These are phyloP conservation scores for Phaseolus lunatus DNA, from an alignment of 306 rosid species.

Conservation along the genomic window DNA sequence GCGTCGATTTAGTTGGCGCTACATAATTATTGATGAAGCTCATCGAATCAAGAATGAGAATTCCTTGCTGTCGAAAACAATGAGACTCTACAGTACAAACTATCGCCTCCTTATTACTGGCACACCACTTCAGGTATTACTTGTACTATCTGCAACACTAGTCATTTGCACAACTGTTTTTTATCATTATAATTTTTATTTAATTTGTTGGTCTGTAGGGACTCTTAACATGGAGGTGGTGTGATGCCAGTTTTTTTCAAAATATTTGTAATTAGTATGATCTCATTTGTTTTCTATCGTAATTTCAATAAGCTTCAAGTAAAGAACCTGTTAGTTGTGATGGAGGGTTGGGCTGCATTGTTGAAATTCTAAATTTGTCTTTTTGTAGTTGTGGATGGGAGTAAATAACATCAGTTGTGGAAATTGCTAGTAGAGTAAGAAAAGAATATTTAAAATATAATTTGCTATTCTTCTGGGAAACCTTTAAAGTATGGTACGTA, in stretches of 20 bases:
- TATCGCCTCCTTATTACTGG: slow-evolving; percentile 98
- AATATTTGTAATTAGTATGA: slow-evolving; percentile 7
- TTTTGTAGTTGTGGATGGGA: neutral
- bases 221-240: neutral
- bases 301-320: slow-evolving; percentile 9
- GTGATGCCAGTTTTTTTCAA: slow-evolving; percentile 21
- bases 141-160: slow-evolving; percentile 11
- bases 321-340: slow-evolving; percentile 26
- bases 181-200: neutral
- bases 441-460: slow-evolving; percentile 1
- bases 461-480: slow-evolving; percentile 6
- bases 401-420: slow-evolving; percentile 1
- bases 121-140: slow-evolving; percentile 92
- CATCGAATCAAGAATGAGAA: slow-evolving; percentile 99
- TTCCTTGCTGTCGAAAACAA: slow-evolving; percentile 93
- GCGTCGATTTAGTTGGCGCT: slow-evolving; percentile 99
- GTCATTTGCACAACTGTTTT: neutral
- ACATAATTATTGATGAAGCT: slow-evolving; percentile 97
- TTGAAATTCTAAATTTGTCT: slow-evolving; percentile 14
- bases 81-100: slow-evolving; percentile 90
- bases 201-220: slow-evolving; percentile 13
- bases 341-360: slow-evolving; percentile 21
- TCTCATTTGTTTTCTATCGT: neutral
- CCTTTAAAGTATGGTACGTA: neutral
- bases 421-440: neutral